A percentile compares a stretch with the other conserved stretches of the same genome.
These are phyloP conservation scores for Pugionium dolabratum DNA, from an alignment of 345 rosid genomes.

Conservation along the genomic window DNA sequence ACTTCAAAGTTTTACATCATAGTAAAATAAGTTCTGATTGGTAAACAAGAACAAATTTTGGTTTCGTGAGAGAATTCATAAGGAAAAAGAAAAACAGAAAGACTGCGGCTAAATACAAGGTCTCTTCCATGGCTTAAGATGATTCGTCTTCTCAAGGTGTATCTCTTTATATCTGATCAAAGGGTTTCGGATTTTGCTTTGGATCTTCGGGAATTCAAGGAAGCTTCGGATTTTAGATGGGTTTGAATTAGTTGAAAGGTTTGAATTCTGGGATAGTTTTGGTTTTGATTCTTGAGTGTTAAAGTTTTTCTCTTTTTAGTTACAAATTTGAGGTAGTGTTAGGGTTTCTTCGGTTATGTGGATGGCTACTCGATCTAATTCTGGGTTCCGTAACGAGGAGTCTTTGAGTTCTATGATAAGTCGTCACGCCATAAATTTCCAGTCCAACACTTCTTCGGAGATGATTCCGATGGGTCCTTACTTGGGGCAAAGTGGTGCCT, in stretches of 20 bases:
- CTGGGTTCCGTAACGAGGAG: slow-evolving; percentile 48
- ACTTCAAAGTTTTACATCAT: background rate
- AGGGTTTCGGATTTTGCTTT: slow-evolving; percentile 14
- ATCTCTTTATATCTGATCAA: slow-evolving; percentile 21
- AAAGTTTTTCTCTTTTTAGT: background rate
- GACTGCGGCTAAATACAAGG: slow-evolving; percentile 20
- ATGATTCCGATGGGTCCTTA: slow-evolving; percentile 54
- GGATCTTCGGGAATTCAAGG: background rate
- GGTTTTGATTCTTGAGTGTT: slow-evolving; percentile 5
- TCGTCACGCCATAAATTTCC: slow-evolving; percentile 59
- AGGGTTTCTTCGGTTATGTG: slow-evolving; percentile 28
- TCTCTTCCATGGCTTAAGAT: slow-evolving; percentile 26
- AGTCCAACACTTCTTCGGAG: slow-evolving; percentile 52
- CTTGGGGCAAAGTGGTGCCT: slow-evolving; percentile 32
- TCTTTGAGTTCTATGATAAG: slow-evolving; percentile 44
- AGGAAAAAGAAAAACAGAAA: background rate
- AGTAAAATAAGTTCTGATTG: slow-evolving; percentile 18
- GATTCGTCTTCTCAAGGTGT: slow-evolving; percentile 24
- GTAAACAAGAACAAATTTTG: slow-evolving; percentile 13
- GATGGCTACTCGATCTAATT: slow-evolving; percentile 70
- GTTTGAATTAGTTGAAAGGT: background rate
- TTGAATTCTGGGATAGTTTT: slow-evolving; percentile 5
- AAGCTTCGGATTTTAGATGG: slow-evolving; percentile 13
- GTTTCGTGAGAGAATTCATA: slow-evolving; percentile 14
- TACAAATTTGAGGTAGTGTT: background rate